phyloP scores from a whole-genome alignment of 2,329 filamentous ascomycete species.

The Geosmithia putterillii region DNA sequence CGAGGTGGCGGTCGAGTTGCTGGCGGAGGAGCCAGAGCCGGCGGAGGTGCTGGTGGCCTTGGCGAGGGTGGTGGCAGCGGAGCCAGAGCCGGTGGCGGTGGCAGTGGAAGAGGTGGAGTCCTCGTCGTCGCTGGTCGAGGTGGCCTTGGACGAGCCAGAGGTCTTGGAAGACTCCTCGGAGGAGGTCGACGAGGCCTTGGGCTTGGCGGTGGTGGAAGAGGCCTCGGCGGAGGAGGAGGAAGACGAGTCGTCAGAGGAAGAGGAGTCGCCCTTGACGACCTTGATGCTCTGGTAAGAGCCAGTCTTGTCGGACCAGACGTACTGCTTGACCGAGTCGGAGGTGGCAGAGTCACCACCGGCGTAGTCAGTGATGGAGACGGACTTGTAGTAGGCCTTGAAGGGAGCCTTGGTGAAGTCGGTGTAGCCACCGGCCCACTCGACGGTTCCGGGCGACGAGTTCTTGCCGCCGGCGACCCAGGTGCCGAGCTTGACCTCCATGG shows the following conservation, averaged over 20 bases:
- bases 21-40: conserved; percentile 9
- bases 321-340: conserved; percentile 30
- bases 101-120: conserved; percentile 5
- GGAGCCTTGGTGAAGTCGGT: conserved; percentile 38
- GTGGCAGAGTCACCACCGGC: conserved; percentile 31
- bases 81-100: conserved; percentile 7
- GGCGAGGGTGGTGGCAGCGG: conserved; percentile 7
- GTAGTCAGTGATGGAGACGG: conserved; percentile 40
- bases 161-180: not conserved
- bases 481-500: conserved; percentile 59
- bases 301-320: conserved; percentile 35
- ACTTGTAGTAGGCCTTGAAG: conserved; percentile 45
- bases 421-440: conserved; percentile 57
- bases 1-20: not conserved
- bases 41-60: conserved; percentile 9
- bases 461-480: conserved; percentile 51
- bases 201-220: conserved; percentile 3
- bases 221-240: not conserved
- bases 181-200: conserved; percentile 3
- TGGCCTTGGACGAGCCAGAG: not conserved
- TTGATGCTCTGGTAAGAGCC: conserved; percentile 40
- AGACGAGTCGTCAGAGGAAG: conserved; percentile 5
- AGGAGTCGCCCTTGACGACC: conserved; percentile 26
- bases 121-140: conserved; percentile 7
- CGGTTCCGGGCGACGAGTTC: conserved; percentile 55